Evolutionary conservation across 768 basidiomycete species (phyloP).

Genomic region (Lactifluus hygrophoroides): DNA sequence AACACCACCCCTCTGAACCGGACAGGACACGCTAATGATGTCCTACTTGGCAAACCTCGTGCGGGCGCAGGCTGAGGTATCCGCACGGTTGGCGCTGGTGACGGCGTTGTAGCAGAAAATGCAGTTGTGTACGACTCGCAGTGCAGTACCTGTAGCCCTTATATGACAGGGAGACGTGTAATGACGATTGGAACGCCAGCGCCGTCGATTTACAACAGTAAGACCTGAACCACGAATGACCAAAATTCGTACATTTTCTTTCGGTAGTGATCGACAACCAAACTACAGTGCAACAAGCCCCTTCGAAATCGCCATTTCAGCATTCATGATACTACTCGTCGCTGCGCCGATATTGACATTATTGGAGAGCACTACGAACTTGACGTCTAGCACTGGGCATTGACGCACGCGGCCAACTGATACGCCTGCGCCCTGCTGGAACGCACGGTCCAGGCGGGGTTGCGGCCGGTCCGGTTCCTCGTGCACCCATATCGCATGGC

Average conservation of each 20-base stretch:
- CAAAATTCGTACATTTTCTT: neutral
- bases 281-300: constrained; percentile 38
- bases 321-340: constrained; percentile 95
- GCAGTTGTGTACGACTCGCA: constrained; percentile 7
- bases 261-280: constrained; percentile 21
- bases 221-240: no score
- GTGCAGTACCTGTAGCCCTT: constrained; percentile 1
- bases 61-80: constrained; percentile 88
- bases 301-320: constrained; percentile 85
- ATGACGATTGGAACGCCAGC: neutral
- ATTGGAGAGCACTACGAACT: constrained; percentile 87
- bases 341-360: constrained; percentile 96
- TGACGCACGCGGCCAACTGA: constrained; percentile 85
- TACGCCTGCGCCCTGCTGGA: constrained; percentile 86
- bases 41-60: constrained; percentile 92
- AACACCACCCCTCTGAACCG: constrained; percentile 29
- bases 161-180: neutral
- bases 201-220: no score
- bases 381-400: constrained; percentile 89
- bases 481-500: constrained; percentile 81
- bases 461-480: constrained; percentile 91
- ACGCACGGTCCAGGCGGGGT: constrained; percentile 84
- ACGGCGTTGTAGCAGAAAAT: constrained; percentile 34
- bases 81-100: constrained; percentile 75
- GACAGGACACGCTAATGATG: constrained; percentile 90